Evolutionary conservation across 2,329 filamentous ascomycete species (phyloP).

Genomic region (Alternaria incomplexa): DNA sequence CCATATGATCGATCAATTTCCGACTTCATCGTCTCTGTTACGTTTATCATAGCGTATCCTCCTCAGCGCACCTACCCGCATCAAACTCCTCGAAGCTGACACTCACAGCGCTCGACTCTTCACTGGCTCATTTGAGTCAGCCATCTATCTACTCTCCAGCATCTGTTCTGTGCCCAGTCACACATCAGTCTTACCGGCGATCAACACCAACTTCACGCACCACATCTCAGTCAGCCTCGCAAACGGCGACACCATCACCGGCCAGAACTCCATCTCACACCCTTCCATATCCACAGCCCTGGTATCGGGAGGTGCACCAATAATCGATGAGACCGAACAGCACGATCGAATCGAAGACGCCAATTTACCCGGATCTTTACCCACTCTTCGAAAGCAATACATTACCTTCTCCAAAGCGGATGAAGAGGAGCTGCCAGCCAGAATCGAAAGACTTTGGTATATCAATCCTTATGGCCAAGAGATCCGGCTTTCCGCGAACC

Average conservation of each 20-base stretch:
- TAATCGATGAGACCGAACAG: slow-evolving; percentile 54
- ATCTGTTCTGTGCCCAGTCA: slow-evolving; percentile 83
- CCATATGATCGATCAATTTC: not conserved
- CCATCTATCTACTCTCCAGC: slow-evolving; percentile 86
- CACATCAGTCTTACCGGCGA: slow-evolving; percentile 82
- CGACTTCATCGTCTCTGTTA: not conserved
- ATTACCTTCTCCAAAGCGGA: slow-evolving; percentile 79
- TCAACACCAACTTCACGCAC: slow-evolving; percentile 94
- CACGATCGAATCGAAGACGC: slow-evolving; percentile 78
- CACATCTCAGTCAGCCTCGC: slow-evolving; percentile 86
- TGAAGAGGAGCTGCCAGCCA: slow-evolving; percentile 75
- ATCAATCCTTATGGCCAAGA: slow-evolving; percentile 99
- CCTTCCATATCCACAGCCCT: slow-evolving; percentile 39
- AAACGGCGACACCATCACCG: slow-evolving; percentile 80
- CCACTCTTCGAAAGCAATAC: slow-evolving; percentile 78
- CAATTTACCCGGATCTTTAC: slow-evolving; percentile 80
- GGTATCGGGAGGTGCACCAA: slow-evolving; percentile 20
- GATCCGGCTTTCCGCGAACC: slow-evolving; percentile 83
- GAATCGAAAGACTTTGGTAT: slow-evolving; percentile 89
- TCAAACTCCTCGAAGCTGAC: slow-evolving; percentile 8
- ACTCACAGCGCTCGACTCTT: slow-evolving; percentile 77
- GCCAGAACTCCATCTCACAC: slow-evolving; percentile 71
- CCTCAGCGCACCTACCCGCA: not conserved
- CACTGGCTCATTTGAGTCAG: slow-evolving; percentile 88
- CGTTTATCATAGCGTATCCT: not conserved